Evolutionary conservation across 75 land plant genomes (phyloP).

Genomic region (Selaginella moellendorffii): DNA sequence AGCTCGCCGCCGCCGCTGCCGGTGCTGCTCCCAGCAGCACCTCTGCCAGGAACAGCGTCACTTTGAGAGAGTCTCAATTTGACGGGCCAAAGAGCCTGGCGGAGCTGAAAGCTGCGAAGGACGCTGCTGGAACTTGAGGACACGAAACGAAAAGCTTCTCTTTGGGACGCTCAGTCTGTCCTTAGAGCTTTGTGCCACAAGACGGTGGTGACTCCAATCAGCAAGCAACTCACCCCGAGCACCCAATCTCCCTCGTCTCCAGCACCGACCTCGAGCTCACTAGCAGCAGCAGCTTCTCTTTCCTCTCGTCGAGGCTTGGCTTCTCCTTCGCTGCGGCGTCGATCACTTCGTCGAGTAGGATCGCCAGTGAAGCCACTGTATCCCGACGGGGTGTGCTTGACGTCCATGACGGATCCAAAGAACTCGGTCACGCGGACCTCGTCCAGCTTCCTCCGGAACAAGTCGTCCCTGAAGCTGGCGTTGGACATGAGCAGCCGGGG

Average conservation of each 20-base stretch:
- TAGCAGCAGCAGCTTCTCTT: background rate
- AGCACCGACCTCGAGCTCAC: background rate
- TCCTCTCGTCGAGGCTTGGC: background rate
- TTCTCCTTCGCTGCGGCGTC: background rate
- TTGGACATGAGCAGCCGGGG: slow-evolving; percentile 74
- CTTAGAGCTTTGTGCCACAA: too few species aligned
- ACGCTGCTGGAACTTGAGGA: background rate
- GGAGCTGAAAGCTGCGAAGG: background rate
- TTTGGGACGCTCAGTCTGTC: too few species aligned
- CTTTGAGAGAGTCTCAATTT: background rate
- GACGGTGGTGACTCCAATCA: background rate
- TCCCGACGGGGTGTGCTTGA: slow-evolving; percentile 65
- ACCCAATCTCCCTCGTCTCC: background rate
- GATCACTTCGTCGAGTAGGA: background rate
- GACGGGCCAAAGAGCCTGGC: background rate
- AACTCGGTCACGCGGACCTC: slow-evolving; percentile 85
- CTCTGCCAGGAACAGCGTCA: background rate
- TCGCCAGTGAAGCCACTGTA: slow-evolving; percentile 33
- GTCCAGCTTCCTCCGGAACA: slow-evolving; percentile 49
- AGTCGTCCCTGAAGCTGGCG: slow-evolving; percentile 65
- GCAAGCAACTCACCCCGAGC: background rate
- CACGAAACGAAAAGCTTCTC: too few species aligned
- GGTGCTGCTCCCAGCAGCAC: background rate
- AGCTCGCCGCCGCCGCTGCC: background rate
- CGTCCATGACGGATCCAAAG: slow-evolving; percentile 98